phyloP scores from a whole-genome alignment of 2,329 filamentous ascomycete species.

The Xylaria sp. region DNA sequence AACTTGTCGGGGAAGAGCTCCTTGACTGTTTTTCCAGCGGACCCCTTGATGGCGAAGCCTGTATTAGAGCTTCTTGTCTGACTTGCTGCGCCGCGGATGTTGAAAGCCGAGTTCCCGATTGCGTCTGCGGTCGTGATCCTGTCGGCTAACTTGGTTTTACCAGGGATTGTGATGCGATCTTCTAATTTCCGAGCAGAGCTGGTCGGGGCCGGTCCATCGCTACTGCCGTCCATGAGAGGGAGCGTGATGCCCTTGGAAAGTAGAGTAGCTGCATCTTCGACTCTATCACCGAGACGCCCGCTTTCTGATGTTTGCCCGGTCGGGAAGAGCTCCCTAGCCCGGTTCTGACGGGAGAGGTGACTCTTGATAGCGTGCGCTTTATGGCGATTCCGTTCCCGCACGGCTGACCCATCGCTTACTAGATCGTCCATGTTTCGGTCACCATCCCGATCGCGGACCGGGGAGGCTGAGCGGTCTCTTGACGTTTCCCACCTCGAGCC shows the following conservation, averaged over 20 bases:
- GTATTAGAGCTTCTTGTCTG: constrained; percentile 56
- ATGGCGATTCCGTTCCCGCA: constrained; percentile 53
- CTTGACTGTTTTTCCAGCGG: constrained; percentile 63
- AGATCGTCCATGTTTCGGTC: constrained; percentile 54
- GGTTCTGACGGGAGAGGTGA: constrained; percentile 54
- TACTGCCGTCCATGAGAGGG: constrained; percentile 60
- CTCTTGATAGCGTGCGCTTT: constrained; percentile 60
- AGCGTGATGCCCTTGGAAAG: constrained; percentile 61
- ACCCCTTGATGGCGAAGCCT: constrained; percentile 75
- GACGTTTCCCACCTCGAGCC: constrained; percentile 48
- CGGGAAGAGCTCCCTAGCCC: constrained; percentile 70
- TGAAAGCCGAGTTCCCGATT: constrained; percentile 56
- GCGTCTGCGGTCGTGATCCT: constrained; percentile 49
- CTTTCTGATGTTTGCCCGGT: constrained; percentile 55
- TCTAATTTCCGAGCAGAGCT: constrained; percentile 41
- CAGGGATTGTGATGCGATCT: constrained; percentile 48
- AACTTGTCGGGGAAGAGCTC: constrained; percentile 77
- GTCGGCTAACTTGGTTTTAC: constrained; percentile 50
- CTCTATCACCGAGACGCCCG: constrained; percentile 63
- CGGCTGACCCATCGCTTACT: constrained; percentile 48
- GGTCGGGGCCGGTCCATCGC: constrained; percentile 43
- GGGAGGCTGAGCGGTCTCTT: constrained; percentile 65
- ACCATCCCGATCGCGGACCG: constrained; percentile 56
- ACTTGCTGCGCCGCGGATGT: constrained; percentile 68
- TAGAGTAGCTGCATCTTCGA: constrained; percentile 64